Base-by-base conservation (phyloP, 257 asterid genomes). In the Ajuga chamaepitys region DNA sequence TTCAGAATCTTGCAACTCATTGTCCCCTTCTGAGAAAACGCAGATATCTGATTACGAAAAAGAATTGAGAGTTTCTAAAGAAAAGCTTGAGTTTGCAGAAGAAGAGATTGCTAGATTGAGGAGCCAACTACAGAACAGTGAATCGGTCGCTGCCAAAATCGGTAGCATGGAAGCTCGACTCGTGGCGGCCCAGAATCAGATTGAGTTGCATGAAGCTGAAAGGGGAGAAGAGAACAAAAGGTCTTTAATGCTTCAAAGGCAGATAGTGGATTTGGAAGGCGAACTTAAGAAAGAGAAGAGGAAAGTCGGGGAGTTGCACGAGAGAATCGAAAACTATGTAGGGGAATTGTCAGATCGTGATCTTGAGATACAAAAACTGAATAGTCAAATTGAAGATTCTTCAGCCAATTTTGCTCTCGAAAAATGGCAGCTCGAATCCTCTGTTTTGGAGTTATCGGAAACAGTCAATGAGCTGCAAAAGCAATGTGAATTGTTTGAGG, bases 381-480 rank as follows among this genome's bases (percentile, higher is more conserved):
- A 62, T 40, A 68, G 54, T 62, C 81, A 74, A 20, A 67, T 82
- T 46, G 75, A 74, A 68, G 83, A 81, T 58, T 73, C 86, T 46
- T 53, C 67, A 9, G 84, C 76, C 57, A 75, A 66, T 17, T 76
- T 81, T 28, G 70, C 78, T 67, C 18, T 71, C 28, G 89, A 84
- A 74, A 88, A 81, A 77, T 78, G 76, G 61, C 79, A 84, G 22
- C 73, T 89, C n/a, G 88, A 80, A 64, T 75, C 90, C 62, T 70
- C 74, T 30, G 76, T 82, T 51, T 70, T 83, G 58, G 40, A 70
- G 55, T 34, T 86, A 73, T 68, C 83, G 5, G 83, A 78, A 68
- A 80, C 52, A 67, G 57, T 59, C 45, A 72, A 75, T 25, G 85
- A 82, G 76, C 70, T 72, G 52, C 79, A 78, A 71, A 54, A 61